Conservation (phyloP, 805 yeast genomes). For the Schwanniomyces sp. region DNA sequence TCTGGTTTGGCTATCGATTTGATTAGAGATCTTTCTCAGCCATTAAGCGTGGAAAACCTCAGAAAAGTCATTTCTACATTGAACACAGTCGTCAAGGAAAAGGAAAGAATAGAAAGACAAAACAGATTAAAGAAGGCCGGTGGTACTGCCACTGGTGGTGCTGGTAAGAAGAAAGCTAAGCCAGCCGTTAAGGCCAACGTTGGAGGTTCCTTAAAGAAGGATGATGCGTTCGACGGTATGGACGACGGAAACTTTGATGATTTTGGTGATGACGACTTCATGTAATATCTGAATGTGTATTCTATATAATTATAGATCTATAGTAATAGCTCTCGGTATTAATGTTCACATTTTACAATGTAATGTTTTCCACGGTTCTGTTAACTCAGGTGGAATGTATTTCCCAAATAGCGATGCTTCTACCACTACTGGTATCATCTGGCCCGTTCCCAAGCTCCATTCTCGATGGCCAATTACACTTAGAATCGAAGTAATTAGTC, state of each 20-base stretch:
- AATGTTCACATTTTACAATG: background rate
- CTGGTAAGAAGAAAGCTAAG: conserved; percentile 93
- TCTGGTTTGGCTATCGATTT: conserved; percentile 80
- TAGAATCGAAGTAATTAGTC: conserved; percentile 25
- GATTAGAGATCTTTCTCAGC: conserved; percentile 79
- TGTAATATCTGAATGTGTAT: conserved; percentile 43
- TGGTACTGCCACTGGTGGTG: conserved; percentile 88
- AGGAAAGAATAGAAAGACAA: conserved; percentile 86
- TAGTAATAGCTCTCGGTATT: background rate
- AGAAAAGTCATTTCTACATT: conserved; percentile 85
- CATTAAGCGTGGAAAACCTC: conserved; percentile 76
- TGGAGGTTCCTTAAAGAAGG: conserved; percentile 59
- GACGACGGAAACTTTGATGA: conserved; percentile 52
- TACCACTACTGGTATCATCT: conserved; percentile 27
- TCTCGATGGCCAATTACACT: conserved; percentile 23
- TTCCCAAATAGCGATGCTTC: conserved; percentile 1
- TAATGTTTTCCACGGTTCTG: background rate
- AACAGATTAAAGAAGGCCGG: conserved; percentile 80
- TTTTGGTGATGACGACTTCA: conserved; percentile 79
- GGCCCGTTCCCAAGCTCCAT: conserved; percentile 24
- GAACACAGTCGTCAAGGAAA: conserved; percentile 77
- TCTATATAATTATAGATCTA: background rate
- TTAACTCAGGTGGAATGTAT: conserved; percentile 1
- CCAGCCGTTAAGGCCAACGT: conserved; percentile 65
- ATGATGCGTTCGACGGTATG: conserved; percentile 57